Evolutionary conservation across 2,329 filamentous ascomycete genomes (phyloP).

Genomic region (Epichloe gansuensis): DNA sequence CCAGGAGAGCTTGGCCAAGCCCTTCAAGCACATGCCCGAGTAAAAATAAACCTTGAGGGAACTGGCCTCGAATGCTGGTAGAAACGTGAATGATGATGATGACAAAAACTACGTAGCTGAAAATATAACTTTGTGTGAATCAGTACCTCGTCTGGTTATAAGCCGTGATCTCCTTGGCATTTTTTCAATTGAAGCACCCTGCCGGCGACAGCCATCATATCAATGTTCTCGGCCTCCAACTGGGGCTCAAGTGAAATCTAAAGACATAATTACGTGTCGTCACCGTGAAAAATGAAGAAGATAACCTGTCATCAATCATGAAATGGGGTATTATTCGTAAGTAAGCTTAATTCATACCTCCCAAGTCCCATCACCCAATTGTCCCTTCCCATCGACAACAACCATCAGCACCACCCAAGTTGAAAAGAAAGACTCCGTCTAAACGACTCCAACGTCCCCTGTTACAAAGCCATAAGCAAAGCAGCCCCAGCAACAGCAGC

Average conservation of each 20-base stretch:
- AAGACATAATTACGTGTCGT: too few species aligned
- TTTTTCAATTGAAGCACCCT: too few species aligned
- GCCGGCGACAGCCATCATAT: too few species aligned
- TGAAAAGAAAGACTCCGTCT: neutral
- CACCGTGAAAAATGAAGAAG: too few species aligned
- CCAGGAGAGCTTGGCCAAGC: constrained; percentile 50
- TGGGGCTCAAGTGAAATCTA: too few species aligned
- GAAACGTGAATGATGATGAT: neutral
- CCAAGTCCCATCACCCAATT: neutral
- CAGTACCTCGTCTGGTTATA: neutral
- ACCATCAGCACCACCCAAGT: neutral
- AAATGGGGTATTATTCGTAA: neutral
- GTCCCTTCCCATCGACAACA: neutral
- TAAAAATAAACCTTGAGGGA: constrained; percentile 18
- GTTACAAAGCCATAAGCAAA: constrained; percentile 17
- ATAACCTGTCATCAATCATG: neutral
- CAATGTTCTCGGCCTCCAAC: too few species aligned
- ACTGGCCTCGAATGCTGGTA: neutral
- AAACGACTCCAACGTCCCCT: neutral
- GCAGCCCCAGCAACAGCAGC: constrained; percentile 17
- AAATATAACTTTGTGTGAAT: neutral
- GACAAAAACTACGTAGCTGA: neutral
- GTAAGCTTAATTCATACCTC: neutral
- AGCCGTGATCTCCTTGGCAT: too few species aligned
- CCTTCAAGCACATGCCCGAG: constrained; percentile 52